These are phyloP conservation scores for slime mould (Dictyostelium discoideum) DNA, from an alignment of 78 protist genomes.

Conservation along the genomic window DNA sequence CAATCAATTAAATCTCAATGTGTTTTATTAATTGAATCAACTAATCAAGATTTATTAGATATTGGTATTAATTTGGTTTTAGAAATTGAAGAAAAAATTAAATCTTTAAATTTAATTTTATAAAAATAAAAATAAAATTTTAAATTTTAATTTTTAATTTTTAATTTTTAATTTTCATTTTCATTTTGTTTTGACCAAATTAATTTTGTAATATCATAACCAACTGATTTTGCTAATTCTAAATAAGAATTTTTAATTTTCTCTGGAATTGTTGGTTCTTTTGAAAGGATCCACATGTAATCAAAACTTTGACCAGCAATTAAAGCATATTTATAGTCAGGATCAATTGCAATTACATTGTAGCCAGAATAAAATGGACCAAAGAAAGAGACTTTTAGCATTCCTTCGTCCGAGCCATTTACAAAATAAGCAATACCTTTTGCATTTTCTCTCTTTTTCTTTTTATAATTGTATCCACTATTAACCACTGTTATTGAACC, in stretches of 20 bases:
- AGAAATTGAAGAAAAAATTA: background rate
- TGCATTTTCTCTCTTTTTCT: background rate
- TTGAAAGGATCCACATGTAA: slow-evolving; percentile 21
- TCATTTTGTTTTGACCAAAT: background rate
- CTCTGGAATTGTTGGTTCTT: background rate
- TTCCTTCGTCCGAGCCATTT: background rate
- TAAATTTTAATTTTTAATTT: no score
- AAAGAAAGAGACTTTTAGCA: background rate
- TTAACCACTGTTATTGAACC: background rate
- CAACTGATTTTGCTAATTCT: background rate
- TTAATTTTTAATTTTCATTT: background rate
- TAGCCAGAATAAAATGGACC: slow-evolving; percentile 12
- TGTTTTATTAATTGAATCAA: background rate
- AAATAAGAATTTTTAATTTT: background rate
- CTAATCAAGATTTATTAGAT: background rate
- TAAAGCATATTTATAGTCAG: background rate
- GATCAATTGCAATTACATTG: background rate
- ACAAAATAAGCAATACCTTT: background rate
- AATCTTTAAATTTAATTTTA: background rate
- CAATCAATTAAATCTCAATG: background rate
- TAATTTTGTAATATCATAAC: background rate
- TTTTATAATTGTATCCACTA: background rate
- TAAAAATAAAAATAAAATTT: no score
- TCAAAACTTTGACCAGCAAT: background rate
- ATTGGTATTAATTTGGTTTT: background rate